phyloP scores from a whole-genome alignment of 2,329 filamentous ascomycete genomes.

The Davidsoniella australis region DNA sequence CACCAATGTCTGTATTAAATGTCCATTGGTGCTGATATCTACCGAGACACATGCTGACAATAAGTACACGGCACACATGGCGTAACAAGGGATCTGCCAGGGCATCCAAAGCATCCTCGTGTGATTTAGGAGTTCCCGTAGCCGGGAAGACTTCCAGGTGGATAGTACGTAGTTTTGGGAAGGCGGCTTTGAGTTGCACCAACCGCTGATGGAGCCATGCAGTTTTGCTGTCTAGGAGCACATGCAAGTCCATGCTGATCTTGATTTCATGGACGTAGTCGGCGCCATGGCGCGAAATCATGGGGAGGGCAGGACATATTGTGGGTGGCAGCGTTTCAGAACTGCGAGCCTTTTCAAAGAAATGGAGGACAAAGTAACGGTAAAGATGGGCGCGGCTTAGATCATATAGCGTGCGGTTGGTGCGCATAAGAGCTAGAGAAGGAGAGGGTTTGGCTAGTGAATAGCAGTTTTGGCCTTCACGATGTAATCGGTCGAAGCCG shows the following conservation, averaged over 20 bases:
- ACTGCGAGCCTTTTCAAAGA: slow-evolving; percentile 25
- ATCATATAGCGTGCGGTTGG: slow-evolving; percentile 19
- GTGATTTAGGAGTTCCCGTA: background rate
- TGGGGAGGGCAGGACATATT: slow-evolving; percentile 6
- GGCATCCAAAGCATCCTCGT: slow-evolving; percentile 15
- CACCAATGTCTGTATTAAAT: slow-evolving; percentile 26
- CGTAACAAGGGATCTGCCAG: slow-evolving; percentile 3
- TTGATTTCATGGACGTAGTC: slow-evolving; percentile 3
- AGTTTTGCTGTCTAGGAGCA: slow-evolving; percentile 1
- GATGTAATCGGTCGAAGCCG: slow-evolving; percentile 18
- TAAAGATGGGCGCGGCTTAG: slow-evolving; percentile 29
- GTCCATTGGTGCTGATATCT: slow-evolving; percentile 23
- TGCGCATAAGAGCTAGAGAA: slow-evolving; percentile 22
- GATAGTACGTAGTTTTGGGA: slow-evolving; percentile 15
- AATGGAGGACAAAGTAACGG: slow-evolving; percentile 30
- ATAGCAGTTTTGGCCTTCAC: slow-evolving; percentile 21
- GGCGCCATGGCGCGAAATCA: background rate
- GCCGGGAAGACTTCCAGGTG: slow-evolving; percentile 14
- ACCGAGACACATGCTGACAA: slow-evolving; percentile 20
- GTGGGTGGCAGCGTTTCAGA: slow-evolving; percentile 14
- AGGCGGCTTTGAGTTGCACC: background rate
- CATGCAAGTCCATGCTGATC: slow-evolving; percentile 3
- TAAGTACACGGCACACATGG: background rate
- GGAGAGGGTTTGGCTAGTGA: slow-evolving; percentile 17
- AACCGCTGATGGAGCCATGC: background rate